phyloP scores from a whole-genome alignment of 2,329 filamentous ascomycete genomes.

The Aspergillus amoenus region DNA sequence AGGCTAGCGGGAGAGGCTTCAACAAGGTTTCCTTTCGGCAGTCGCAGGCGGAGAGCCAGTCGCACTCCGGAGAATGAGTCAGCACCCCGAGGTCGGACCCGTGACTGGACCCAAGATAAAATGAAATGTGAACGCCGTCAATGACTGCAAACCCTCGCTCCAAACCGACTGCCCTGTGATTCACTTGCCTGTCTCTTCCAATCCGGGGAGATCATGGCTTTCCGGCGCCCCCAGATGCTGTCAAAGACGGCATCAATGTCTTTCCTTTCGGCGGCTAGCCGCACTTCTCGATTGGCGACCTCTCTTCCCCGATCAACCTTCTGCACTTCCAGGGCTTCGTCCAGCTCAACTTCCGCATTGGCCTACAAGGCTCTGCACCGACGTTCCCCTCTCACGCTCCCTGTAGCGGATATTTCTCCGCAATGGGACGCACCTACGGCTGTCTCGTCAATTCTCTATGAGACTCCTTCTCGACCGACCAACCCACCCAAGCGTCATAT shows the following conservation, averaged over 20 bases:
- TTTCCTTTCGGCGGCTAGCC: slow-evolving; percentile 27
- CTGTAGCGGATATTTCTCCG: slow-evolving; percentile 70
- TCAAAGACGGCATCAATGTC: slow-evolving; percentile 30
- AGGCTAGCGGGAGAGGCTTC: slow-evolving; percentile 13
- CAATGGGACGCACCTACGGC: slow-evolving; percentile 89
- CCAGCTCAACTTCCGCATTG: slow-evolving; percentile 81
- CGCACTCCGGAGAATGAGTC: slow-evolving; percentile 27
- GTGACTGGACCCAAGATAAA: slow-evolving; percentile 12
- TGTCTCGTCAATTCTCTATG: slow-evolving; percentile 97
- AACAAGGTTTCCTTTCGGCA: not conserved
- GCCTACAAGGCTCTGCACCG: slow-evolving; percentile 97
- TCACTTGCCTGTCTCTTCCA: slow-evolving; percentile 14
- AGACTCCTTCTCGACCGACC: slow-evolving; percentile 82
- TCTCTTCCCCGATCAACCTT: slow-evolving; percentile 29
- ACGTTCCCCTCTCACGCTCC: slow-evolving; percentile 80
- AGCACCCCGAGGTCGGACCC: slow-evolving; percentile 39
- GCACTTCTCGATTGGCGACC: slow-evolving; percentile 28
- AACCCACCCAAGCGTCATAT: slow-evolving; percentile 90
- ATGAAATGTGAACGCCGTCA: slow-evolving; percentile 20
- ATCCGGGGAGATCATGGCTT: slow-evolving; percentile 35
- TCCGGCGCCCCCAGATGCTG: slow-evolving; percentile 38
- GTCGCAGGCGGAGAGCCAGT: slow-evolving; percentile 3
- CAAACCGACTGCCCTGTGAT: slow-evolving; percentile 6
- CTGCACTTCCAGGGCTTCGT: slow-evolving; percentile 34
- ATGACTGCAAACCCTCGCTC: slow-evolving; percentile 14